Evolutionary conservation across 2,329 filamentous ascomycete genomes (phyloP).

Genomic region (Ceratocystis cubensis): DNA sequence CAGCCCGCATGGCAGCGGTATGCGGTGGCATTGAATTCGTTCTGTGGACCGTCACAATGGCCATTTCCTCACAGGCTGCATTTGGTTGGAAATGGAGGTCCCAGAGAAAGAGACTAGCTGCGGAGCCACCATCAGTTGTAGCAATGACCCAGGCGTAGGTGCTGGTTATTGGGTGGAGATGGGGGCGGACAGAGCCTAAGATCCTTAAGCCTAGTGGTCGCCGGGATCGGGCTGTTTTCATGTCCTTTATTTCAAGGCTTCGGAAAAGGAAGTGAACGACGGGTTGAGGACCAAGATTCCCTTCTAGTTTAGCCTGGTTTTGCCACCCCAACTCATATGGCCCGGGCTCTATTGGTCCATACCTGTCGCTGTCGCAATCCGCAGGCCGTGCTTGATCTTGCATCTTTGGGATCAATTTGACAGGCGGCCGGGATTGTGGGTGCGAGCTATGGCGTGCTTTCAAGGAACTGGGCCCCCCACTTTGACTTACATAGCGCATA

Average conservation of each 20-base stretch:
- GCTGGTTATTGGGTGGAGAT: conserved; percentile 19
- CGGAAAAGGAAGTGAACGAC: background rate
- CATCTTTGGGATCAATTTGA: background rate
- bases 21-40: conserved; percentile 42
- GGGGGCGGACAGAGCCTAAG: conserved; percentile 20
- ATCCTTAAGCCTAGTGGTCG: background rate
- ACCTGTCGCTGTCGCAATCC: background rate
- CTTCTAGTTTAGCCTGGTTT: background rate
- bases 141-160: conserved; percentile 11
- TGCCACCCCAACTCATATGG: background rate
- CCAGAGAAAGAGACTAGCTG: conserved; percentile 32
- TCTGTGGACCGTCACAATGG: conserved; percentile 40
- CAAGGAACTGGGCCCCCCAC: conserved; percentile 11
- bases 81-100: conserved; percentile 26
- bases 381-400: background rate
- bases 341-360: background rate
- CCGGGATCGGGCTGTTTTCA: background rate
- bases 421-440: background rate
- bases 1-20: conserved; percentile 42
- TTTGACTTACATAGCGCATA: conserved; percentile 19
- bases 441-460: conserved; percentile 20
- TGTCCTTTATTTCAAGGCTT: background rate
- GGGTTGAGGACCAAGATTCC: background rate
- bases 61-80: conserved; percentile 36
- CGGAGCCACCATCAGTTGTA: conserved; percentile 13